Base-by-base conservation (phyloP, 2,329 filamentous ascomycete species). In the Calonectria ilicicola region DNA sequence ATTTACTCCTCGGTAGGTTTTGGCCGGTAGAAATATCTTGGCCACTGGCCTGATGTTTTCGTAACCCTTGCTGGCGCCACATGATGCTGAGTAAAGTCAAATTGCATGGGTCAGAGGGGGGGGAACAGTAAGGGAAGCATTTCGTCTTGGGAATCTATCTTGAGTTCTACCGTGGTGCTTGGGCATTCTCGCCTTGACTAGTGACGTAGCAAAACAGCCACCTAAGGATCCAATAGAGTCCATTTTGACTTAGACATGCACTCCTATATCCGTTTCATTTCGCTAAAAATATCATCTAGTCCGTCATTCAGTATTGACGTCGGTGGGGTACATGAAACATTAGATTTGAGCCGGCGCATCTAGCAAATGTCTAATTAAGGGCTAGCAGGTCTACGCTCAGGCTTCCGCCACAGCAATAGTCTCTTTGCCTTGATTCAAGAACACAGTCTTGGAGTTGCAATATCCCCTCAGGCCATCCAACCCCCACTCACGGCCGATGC, bases 401-500 rank as follows among this genome's bases (percentile, higher is more conserved):
- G 32, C 32, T 60, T 26, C 32, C 26, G 53, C 53, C 35, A 40
- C 53, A 26, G 32, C n/a, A 60, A 60, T 21, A 5, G 53, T 26
- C 2, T 40, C 53, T 26, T 40, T 60, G 35, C n/a, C 14, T 12
- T 60, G 35, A 15, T 60, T 40, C 21, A 40, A 27, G 35, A 60
- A 60, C 9, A 38, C 32, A 21, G 53, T 60, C 35, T 35, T 35
- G 6, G 53, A 60, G 15, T 74, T 75, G 51, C 71, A 74, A 27
- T 66, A 75, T 14, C 47, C 60, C 65, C 63, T 68, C 2, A 76
- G 53, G 15, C 72, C 74, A 2, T 69, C 51, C 26, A 73, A 15
- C 2, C 76, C 75, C 29, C 67, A 62, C 26, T 77, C 76, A 1
- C 63, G 63, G 1, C 76, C 73, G 12, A 77, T 58, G 6, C 76